Evolutionary conservation across 208 protist species (phyloP).

Genomic region (Wallacemonas sp.): DNA sequence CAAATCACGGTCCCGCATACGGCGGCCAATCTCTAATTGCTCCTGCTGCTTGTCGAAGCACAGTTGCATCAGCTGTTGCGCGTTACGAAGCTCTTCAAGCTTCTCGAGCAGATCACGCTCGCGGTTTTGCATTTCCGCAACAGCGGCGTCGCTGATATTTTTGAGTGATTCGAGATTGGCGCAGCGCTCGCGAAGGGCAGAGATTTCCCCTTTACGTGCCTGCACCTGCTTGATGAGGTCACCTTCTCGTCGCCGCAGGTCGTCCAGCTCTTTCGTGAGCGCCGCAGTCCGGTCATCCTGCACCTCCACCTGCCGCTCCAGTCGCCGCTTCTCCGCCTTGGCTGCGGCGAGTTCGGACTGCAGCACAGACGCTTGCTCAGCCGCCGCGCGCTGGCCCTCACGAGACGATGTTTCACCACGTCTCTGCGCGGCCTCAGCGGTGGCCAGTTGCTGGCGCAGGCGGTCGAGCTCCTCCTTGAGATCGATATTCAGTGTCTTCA

Average conservation of each 20-base stretch:
- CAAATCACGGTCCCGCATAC: conserved; percentile 52
- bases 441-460: conserved; percentile 34
- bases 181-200: conserved; percentile 71
- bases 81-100: conserved; percentile 76
- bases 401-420: conserved; percentile 24
- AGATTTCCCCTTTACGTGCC: conserved; percentile 55
- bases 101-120: conserved; percentile 72
- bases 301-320: conserved; percentile 41
- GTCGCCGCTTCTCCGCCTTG: conserved; percentile 30
- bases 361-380: conserved; percentile 40
- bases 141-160: conserved; percentile 66
- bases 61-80: conserved; percentile 85
- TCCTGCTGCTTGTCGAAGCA: conserved; percentile 92
- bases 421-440: conserved; percentile 33
- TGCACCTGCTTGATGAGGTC: conserved; percentile 60
- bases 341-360: conserved; percentile 31
- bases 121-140: conserved; percentile 65
- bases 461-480: conserved; percentile 36
- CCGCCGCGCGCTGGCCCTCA: conserved; percentile 30
- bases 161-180: conserved; percentile 86
- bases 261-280: conserved; percentile 48
- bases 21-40: conserved; percentile 73
- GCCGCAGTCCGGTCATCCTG: conserved; percentile 33
- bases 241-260: conserved; percentile 45
- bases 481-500: conserved; percentile 28